Evolutionary conservation across 768 basidiomycete genomes (phyloP), one percentile per base, ranked within the genome.

Genomic region (Calocybe gangraenosa): DNA sequence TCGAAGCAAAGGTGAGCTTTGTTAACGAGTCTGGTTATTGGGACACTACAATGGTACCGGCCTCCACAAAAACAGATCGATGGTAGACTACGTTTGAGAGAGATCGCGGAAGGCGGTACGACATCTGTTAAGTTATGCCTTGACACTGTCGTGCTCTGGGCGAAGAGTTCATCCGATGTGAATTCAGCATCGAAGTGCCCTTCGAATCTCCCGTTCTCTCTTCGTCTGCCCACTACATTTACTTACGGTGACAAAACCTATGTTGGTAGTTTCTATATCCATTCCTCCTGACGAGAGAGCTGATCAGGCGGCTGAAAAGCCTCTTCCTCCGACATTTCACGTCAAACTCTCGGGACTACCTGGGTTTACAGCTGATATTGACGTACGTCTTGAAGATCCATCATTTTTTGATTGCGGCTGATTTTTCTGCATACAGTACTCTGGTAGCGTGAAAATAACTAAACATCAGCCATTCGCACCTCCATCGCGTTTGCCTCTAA

Each of bases 331-430:
- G 0, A 84, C 78, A 10, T 82, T 79, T 49, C 69, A 79, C 46
- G 78, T 82, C 13, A 83, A 81, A 50, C 66, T 89, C 14, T 74
- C 76, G 10, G 86, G 86, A 2, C 60, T 88, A 6, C 87, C 87
- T 8, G 87, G 87, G 1, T 87, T 89, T 56, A 67, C 70, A 13
- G 84, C 87, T 11, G 74, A 62, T 6, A 78, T 86, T 42, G 75
- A 76, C 47, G 74, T 74, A 56, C 50, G 65, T 48, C 19, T 36
- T 5, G 17, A 22, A 7, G 30, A n/a, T 31, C 37, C 39, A 7
- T 41, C n/a, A 8, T 40, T n/a, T 18, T 40, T 36, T 14, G 7
- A 7, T 34, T 18, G 7, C 37, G 14, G 32, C 17, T 31, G n/a
- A 49, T 17, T 6, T 35, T 4, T 15, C 18, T 2, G 18, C 17